These are phyloP conservation scores for Penicillium sclerotigenum DNA, from an alignment of 2,329 filamentous ascomycete genomes.

Conservation along the genomic window DNA sequence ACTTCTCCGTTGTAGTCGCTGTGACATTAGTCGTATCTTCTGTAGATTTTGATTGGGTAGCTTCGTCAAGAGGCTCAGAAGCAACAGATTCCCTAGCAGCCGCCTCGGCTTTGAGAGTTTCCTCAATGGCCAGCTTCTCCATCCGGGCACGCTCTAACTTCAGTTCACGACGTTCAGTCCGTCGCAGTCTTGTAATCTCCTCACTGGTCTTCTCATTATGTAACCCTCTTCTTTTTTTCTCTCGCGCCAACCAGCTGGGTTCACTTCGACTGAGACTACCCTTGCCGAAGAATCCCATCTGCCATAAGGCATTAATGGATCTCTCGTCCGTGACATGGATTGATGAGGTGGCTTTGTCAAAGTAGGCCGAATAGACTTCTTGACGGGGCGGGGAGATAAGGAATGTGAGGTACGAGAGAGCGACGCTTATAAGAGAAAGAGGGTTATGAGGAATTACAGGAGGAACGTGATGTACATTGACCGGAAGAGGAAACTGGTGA, in stretches of 20 bases:
- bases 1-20: constrained; percentile 27
- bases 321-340: constrained; percentile 76
- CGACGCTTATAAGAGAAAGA: constrained; percentile 76
- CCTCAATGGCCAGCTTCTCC: constrained; percentile 78
- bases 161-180: constrained; percentile 75
- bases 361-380: constrained; percentile 67
- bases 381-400: constrained; percentile 61
- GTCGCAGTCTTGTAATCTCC: constrained; percentile 70
- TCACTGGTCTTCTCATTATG: constrained; percentile 71
- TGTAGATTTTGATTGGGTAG: constrained; percentile 9
- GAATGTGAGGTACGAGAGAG: constrained; percentile 73
- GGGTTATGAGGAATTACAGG: constrained; percentile 90
- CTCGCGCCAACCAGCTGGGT: constrained; percentile 83
- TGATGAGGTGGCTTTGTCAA: constrained; percentile 76
- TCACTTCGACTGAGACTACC: constrained; percentile 91
- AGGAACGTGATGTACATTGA: constrained; percentile 79
- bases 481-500: constrained; percentile 75
- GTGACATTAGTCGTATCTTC: constrained; percentile 19
- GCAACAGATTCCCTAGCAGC: constrained; percentile 29
- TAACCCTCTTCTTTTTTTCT: constrained; percentile 68
- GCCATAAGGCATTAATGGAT: constrained; percentile 81
- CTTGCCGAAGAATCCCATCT: constrained; percentile 96
- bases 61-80: constrained; percentile 8
- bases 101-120: constrained; percentile 59
- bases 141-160: constrained; percentile 90